Base-by-base conservation (phyloP, 1,284 basidiomycete genomes). In the Pseudozyma thailandica region DNA sequence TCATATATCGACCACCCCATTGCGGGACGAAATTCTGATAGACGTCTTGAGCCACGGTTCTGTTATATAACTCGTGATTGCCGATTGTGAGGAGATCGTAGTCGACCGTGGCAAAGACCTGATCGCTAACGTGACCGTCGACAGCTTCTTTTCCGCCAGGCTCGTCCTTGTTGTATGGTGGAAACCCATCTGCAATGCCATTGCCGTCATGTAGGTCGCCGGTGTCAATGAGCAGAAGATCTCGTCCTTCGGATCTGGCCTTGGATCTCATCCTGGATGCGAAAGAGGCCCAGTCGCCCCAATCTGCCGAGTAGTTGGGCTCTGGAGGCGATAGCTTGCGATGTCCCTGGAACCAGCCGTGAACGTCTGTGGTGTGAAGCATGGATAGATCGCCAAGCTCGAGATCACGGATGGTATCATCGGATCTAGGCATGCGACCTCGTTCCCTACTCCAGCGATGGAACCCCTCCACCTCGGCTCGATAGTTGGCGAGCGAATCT, bases 51-150 rank as follows among this genome's bases (percentile, higher is more conserved):
- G 92, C 88, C 76, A 91, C 88, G 4, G 85, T 86, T 79, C 92
- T 93, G 64, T 88, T 86, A 84, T 94, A 94, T 30, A 94, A 84
- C 84, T 94, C 93, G 77, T 94, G 92, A 77, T 94, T 94, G 78
- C 93, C 93, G 60, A 94, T 92, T 0, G 91, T 85, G 75, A 94
- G 87, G 8, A 93, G 77, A 79, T 95, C 93, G 79, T 93, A 94
- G 0, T 90, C 89, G 26, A 94, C 85, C 72, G 88, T 84, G 27
- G 88, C 85, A 71, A 94, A 86, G 55, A 82, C 63, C 52, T 80
- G 66, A 44, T 82, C 74, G 39, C 74, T 74, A 20, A 77, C 71
- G 43, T 82, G 80, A 10, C 77, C 78, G 21, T 79, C 72, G 4
- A 78, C 73, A 2, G 61, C 71, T 25, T 76, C 56, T 15, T 72